These are phyloP conservation scores for Umbilicus rupestris DNA, from an alignment of 164 flowering plant genomes.

Conservation along the genomic window DNA sequence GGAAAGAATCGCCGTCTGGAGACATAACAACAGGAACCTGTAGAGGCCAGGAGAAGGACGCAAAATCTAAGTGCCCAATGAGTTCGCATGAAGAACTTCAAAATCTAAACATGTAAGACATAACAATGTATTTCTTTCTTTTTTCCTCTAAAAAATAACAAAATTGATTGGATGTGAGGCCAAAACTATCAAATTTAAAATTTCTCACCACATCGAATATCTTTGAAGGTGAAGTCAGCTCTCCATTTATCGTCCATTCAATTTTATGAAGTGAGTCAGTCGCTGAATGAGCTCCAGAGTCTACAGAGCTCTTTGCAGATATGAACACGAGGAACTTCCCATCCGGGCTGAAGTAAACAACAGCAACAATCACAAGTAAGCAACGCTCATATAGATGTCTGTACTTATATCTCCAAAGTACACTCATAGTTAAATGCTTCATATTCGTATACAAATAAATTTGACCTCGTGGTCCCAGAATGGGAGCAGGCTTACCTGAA, in stretches of 20 bases:
- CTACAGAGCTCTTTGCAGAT: constrained; percentile 71
- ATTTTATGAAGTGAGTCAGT: constrained; percentile 87
- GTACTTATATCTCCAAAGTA: not conserved
- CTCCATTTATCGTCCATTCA: constrained; percentile 65
- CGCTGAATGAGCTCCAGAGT: constrained; percentile 78
- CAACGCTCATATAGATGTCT: not conserved
- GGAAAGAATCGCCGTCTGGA: constrained; percentile 68
- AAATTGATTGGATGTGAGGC: not conserved
- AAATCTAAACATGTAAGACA: not conserved
- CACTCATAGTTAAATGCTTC: not conserved
- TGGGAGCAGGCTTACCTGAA: constrained; percentile 52
- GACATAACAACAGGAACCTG: constrained; percentile 72
- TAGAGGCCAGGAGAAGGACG: constrained; percentile 11
- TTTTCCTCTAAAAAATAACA: not conserved
- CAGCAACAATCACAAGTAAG: constrained; percentile 1
- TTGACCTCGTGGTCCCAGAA: not conserved
- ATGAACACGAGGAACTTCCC: constrained; percentile 71
- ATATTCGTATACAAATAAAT: not conserved
- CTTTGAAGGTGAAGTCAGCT: constrained; percentile 22
- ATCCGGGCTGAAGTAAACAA: constrained; percentile 54
- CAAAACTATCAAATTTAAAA: not conserved
- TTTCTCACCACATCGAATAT: constrained; percentile 71
- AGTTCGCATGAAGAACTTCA: not conserved
- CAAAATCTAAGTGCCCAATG: not conserved
- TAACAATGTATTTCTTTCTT: not conserved